phyloP scores from a whole-genome alignment of 257 asterid species.

The Solanum dulcamara region DNA sequence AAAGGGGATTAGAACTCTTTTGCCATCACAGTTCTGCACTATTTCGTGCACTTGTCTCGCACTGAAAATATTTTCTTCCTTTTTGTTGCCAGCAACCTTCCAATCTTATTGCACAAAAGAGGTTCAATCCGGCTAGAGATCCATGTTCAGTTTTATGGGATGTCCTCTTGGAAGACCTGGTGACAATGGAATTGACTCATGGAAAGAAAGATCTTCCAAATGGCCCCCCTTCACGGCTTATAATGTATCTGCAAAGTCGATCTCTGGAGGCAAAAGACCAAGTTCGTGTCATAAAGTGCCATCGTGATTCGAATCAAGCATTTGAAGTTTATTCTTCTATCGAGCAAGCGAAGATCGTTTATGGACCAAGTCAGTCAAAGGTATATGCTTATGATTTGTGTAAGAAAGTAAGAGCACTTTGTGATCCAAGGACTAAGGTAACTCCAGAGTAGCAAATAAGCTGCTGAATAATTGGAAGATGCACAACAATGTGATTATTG shows the following conservation, averaged over 20 bases:
- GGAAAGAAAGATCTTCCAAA: slow-evolving; percentile 80
- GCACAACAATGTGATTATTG: not conserved
- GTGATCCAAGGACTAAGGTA: not conserved
- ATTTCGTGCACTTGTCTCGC: not conserved
- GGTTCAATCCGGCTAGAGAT: slow-evolving; percentile 85
- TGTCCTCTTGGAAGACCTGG: slow-evolving; percentile 76
- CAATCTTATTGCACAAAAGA: slow-evolving; percentile 79
- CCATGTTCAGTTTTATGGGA: slow-evolving; percentile 96
- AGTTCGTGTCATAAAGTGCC: slow-evolving; percentile 62
- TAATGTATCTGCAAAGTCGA: slow-evolving; percentile 55
- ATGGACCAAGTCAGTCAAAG: slow-evolving; percentile 52
- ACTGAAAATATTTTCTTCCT: not conserved
- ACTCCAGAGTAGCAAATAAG: not conserved
- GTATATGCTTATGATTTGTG: slow-evolving; percentile 22
- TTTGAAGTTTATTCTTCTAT: slow-evolving; percentile 70
- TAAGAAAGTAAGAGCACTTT: not conserved
- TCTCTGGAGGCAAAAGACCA: slow-evolving; percentile 73
- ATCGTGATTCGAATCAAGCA: slow-evolving; percentile 66
- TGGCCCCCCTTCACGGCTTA: slow-evolving; percentile 75
- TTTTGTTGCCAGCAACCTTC: slow-evolving; percentile 74
- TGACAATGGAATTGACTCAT: slow-evolving; percentile 62
- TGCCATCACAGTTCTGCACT: not conserved
- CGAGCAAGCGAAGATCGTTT: slow-evolving; percentile 69
- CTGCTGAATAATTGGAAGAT: not conserved
- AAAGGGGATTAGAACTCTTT: not conserved